These are phyloP conservation scores for Metarhizium sp. DNA, from an alignment of 2,329 filamentous ascomycete species.

Conservation along the genomic window DNA sequence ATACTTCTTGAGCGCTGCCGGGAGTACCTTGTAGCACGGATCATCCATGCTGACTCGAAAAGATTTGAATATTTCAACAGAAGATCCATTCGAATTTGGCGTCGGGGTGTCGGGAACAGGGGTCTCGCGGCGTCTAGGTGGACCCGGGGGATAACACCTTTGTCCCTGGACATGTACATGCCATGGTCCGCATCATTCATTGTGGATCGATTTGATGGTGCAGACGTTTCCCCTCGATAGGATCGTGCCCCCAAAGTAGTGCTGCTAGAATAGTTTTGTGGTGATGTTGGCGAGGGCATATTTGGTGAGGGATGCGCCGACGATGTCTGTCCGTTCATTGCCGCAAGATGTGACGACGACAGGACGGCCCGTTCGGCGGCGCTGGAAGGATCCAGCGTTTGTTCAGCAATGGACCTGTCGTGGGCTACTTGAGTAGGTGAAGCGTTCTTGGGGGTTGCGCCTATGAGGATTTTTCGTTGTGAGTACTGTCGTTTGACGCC, in stretches of 20 bases:
- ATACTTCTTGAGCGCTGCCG: conserved; percentile 93
- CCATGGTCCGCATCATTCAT: conserved; percentile 41
- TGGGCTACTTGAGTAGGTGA: conserved; percentile 67
- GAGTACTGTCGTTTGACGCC: conserved; percentile 63
- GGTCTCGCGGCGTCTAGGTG: conserved; percentile 50
- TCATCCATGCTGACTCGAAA: conserved; percentile 98
- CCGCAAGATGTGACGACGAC: conserved; percentile 60
- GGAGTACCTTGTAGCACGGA: conserved; percentile 92
- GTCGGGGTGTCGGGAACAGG: conserved; percentile 55
- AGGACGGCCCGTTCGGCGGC: conserved; percentile 58
- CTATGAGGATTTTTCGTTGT: conserved; percentile 65
- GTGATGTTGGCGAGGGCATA: conserved; percentile 61
- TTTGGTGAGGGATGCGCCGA: conserved; percentile 52
- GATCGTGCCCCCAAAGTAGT: conserved; percentile 53
- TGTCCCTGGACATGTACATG: conserved; percentile 21
- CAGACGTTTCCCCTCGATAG: conserved; percentile 48
- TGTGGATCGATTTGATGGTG: conserved; percentile 43
- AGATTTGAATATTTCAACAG: conserved; percentile 96
- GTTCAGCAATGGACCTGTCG: conserved; percentile 54
- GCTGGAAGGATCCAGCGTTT: conserved; percentile 57
- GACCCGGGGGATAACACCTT: conserved; percentile 18
- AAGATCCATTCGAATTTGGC: conserved; percentile 44
- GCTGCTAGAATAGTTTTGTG: conserved; percentile 42
- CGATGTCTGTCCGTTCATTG: conserved; percentile 57
- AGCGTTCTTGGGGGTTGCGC: conserved; percentile 62